phyloP scores from a whole-genome alignment of 257 asterid species.

The Ajuga chamaepitys region DNA sequence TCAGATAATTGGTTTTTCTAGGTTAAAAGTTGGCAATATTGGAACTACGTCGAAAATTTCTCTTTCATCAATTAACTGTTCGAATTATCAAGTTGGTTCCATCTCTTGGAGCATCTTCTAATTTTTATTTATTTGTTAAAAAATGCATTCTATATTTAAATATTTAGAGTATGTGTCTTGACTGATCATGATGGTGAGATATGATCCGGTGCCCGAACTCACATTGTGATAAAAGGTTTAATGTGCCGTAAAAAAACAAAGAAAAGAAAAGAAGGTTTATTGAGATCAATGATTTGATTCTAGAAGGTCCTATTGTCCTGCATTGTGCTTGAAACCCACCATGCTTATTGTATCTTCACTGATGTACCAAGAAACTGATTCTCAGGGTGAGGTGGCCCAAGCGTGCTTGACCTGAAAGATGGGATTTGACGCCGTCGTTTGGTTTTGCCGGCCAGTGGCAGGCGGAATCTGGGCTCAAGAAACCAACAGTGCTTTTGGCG shows the following conservation, averaged over 20 bases:
- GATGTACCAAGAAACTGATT: background rate
- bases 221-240: no score
- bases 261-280: background rate
- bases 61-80: no score
- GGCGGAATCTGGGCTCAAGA: slow-evolving; percentile 60
- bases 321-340: slow-evolving; percentile 2
- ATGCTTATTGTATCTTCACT: background rate
- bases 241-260: background rate
- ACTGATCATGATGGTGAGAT: no score
- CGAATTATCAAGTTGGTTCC: no score
- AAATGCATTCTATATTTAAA: background rate
- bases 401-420: slow-evolving; percentile 25
- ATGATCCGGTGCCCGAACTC: background rate
- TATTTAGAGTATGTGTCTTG: background rate
- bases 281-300: background rate
- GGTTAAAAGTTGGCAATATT: no score
- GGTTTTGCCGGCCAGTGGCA: slow-evolving; percentile 80
- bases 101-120: no score
- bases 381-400: slow-evolving; percentile 8
- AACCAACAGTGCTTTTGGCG: slow-evolving; percentile 54
- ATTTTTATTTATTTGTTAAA: no score
- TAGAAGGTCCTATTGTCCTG: background rate
- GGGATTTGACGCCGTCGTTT: slow-evolving; percentile 44
- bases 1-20: background rate
- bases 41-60: no score